Percentiles rank a stretch among this genome's conserved stretches.
Evolutionary conservation across 2,329 filamentous ascomycete species (phyloP).

Genomic region (Apiospora pterosperma): DNA sequence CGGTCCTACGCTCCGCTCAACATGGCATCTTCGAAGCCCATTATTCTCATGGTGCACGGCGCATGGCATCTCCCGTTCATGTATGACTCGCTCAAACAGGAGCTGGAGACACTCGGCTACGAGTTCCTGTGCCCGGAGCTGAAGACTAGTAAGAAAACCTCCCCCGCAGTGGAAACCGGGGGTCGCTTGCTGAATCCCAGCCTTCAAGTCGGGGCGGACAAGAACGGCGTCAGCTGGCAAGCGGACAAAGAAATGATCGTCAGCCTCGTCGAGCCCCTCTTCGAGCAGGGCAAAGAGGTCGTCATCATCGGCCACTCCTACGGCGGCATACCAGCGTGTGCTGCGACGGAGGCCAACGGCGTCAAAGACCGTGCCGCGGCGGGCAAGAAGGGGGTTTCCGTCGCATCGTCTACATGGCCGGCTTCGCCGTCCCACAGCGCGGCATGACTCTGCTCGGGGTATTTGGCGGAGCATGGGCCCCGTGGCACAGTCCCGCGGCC

Average conservation of each 20-base stretch:
- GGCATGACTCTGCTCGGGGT: not conserved
- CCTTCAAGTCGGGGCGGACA: not conserved
- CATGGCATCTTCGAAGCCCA: slow-evolving; percentile 2
- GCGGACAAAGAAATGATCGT: not conserved
- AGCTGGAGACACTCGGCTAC: not conserved
- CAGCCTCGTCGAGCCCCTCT: slow-evolving; percentile 11
- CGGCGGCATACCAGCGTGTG: slow-evolving; percentile 15
- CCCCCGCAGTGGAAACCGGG: too few relatives aligned
- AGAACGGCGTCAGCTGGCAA: not conserved
- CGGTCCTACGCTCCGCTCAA: not conserved
- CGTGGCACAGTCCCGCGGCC: not conserved
- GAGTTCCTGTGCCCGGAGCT: slow-evolving; percentile 1
- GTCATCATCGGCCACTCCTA: slow-evolving; percentile 19
- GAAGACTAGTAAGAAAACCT: not conserved
- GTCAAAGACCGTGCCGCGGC: slow-evolving; percentile 9
- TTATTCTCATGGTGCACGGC: slow-evolving; percentile 3
- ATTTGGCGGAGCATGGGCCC: not conserved
- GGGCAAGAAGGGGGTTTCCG: slow-evolving; percentile 11
- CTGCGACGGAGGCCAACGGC: slow-evolving; percentile 10
- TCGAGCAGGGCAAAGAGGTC: slow-evolving; percentile 10
- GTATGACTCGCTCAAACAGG: not conserved
- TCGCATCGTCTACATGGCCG: slow-evolving; percentile 10
- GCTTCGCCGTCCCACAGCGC: slow-evolving; percentile 5
- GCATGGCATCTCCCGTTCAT: not conserved
- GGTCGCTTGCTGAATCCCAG: not conserved